Conservation (phyloP, 257 asterid species). For the Craterostigma plantagineum region DNA sequence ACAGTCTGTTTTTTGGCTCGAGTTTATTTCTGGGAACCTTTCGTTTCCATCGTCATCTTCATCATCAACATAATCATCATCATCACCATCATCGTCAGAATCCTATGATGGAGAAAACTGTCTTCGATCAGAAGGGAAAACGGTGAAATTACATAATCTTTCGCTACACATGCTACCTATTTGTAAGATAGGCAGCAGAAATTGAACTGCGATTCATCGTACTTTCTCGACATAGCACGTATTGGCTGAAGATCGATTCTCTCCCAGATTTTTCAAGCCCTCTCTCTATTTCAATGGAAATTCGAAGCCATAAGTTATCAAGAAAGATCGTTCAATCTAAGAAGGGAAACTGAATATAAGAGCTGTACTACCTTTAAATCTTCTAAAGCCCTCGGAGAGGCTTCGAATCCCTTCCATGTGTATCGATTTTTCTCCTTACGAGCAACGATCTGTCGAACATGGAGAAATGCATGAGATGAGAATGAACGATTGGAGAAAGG, state of each 20-base stretch:
- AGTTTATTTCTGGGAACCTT: not conserved
- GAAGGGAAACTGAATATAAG: too few relatives aligned
- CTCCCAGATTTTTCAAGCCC: slow-evolving; percentile 28
- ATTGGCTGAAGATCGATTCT: slow-evolving; percentile 29
- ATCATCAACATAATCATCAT: too few relatives aligned
- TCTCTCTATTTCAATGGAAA: slow-evolving; percentile 23
- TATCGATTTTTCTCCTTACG: slow-evolving; percentile 80
- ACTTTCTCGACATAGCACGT: slow-evolving; percentile 42
- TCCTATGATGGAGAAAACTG: too few relatives aligned
- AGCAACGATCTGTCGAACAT: slow-evolving; percentile 39
- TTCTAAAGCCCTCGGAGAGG: slow-evolving; percentile 59
- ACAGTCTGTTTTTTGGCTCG: slow-evolving; percentile 1
- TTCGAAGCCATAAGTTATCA: too few relatives aligned
- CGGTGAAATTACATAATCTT: too few relatives aligned
- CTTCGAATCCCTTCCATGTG: slow-evolving; percentile 86
- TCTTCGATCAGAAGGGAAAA: too few relatives aligned
- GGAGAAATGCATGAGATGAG: slow-evolving; percentile 3
- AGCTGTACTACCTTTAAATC: slow-evolving; percentile 48
- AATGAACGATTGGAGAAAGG: slow-evolving; percentile 10
- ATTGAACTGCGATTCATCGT: slow-evolving; percentile 10
- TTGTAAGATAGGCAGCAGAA: too few relatives aligned
- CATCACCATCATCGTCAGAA: too few relatives aligned
- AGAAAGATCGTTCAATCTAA: too few relatives aligned
- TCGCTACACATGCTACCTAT: too few relatives aligned
- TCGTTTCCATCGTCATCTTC: slow-evolving; percentile 34